These are phyloP conservation scores for Paraphoma sp. DNA, from an alignment of 2,329 filamentous ascomycete species.

Conservation along the genomic window DNA sequence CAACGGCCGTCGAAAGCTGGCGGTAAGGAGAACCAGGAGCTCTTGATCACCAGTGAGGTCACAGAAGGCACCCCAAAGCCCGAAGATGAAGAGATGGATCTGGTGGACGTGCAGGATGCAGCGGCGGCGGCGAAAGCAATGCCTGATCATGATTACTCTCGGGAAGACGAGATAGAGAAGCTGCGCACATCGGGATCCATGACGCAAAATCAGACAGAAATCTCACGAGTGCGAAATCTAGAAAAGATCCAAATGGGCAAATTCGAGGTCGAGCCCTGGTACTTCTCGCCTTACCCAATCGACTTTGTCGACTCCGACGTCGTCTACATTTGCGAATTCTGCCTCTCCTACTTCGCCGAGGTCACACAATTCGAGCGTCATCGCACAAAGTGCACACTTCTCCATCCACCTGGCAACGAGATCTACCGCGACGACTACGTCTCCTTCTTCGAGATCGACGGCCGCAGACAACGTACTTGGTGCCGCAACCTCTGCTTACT, in stretches of 20 bases:
- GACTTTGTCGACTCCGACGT: constrained; percentile 86
- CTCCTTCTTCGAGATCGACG: constrained; percentile 97
- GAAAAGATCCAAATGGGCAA: constrained; percentile 93
- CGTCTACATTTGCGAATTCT: constrained; percentile 98
- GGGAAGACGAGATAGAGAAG: constrained; percentile 95
- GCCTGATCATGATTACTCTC: constrained; percentile 66
- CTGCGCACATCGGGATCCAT: constrained; percentile 93
- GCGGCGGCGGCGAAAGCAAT: constrained; percentile 61
- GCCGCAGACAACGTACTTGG: constrained; percentile 90
- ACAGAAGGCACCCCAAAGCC: constrained; percentile 57
- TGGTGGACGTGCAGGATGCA: constrained; percentile 60
- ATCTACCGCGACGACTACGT: constrained; percentile 95
- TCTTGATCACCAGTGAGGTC: constrained; percentile 55
- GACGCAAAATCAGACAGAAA: constrained; percentile 98
- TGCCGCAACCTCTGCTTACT: constrained; percentile 94
- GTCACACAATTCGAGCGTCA: constrained; percentile 84
- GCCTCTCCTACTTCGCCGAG: constrained; percentile 87
- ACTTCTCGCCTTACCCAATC: constrained; percentile 96
- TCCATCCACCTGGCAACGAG: constrained; percentile 95
- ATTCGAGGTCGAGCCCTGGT: constrained; percentile 95
- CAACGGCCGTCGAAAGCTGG: constrained; percentile 62
- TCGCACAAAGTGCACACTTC: constrained; percentile 84
- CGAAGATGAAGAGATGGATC: constrained; percentile 60
- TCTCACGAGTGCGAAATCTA: constrained; percentile 93
- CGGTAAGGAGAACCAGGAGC: constrained; percentile 66